Evolutionary conservation across 164 flowering plant genomes (phyloP).

Genomic region (Annona squamosa): DNA sequence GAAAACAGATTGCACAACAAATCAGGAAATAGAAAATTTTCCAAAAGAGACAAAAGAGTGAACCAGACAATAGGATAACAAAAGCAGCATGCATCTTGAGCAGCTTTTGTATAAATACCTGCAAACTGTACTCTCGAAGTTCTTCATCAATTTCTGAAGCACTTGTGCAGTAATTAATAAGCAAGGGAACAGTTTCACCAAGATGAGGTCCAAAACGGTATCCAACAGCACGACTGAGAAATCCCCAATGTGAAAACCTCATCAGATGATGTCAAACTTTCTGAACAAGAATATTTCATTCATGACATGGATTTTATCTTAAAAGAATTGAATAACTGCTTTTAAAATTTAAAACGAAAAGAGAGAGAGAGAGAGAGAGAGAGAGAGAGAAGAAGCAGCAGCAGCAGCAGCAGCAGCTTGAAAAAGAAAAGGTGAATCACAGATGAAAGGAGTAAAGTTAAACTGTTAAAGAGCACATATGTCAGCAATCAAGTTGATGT

Average conservation of each 20-base stretch:
- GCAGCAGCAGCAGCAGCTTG: no score
- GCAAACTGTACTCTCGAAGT: slow-evolving; percentile 97
- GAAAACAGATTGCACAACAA: slow-evolving; percentile 14
- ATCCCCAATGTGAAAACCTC: slow-evolving; percentile 2
- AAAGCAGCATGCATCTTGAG: not conserved
- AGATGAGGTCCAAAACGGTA: slow-evolving; percentile 98
- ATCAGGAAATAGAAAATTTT: not conserved
- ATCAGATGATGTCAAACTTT: not conserved
- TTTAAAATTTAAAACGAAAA: not conserved
- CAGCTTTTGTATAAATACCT: slow-evolving; percentile 39
- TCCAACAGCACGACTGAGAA: slow-evolving; percentile 90
- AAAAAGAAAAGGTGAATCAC: no score
- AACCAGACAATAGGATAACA: not conserved
- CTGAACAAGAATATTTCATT: not conserved
- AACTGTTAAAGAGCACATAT: no score
- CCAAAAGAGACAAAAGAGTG: not conserved
- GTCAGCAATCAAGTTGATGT: no score
- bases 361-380: not conserved
- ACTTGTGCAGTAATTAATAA: slow-evolving; percentile 72
- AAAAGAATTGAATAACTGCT: not conserved
- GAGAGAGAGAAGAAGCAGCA: not conserved
- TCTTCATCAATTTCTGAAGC: slow-evolving; percentile 98
- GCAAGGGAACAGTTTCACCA: slow-evolving; percentile 77
- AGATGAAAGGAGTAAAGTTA: no score
- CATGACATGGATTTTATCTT: not conserved